phyloP scores from a whole-genome alignment of 2,329 filamentous ascomycete species.

The Stemphylium lycopersici region DNA sequence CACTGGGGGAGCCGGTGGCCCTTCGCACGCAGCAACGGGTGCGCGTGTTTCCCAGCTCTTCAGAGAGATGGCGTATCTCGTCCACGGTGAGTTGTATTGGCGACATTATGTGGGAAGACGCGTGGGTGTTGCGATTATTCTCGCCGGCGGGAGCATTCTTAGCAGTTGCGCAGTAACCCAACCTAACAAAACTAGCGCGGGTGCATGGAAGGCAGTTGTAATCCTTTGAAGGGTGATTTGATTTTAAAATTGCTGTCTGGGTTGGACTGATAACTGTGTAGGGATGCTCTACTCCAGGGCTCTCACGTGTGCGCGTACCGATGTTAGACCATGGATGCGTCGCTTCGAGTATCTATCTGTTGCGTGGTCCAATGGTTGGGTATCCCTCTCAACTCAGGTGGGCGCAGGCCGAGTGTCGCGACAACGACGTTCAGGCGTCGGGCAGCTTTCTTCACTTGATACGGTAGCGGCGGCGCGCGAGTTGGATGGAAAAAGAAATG shows the following conservation, averaged over 20 bases:
- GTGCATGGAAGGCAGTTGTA: slow-evolving; percentile 3
- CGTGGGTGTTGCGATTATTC: neutral
- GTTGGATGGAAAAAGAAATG: slow-evolving; percentile 1
- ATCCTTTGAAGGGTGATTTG: neutral
- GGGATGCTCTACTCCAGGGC: neutral
- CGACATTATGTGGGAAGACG: slow-evolving; percentile 5
- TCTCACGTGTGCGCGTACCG: neutral
- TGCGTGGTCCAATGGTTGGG: slow-evolving; percentile 4
- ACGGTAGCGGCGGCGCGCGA: slow-evolving; percentile 6
- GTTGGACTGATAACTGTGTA: neutral
- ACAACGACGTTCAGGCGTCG: neutral
- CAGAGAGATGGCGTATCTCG: slow-evolving; percentile 14
- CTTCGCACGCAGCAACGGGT: slow-evolving; percentile 24
- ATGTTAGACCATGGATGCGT: neutral
- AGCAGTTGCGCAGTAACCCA: slow-evolving; percentile 5
- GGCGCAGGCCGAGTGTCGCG: neutral
- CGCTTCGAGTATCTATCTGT: neutral
- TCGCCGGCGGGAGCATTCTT: slow-evolving; percentile 11
- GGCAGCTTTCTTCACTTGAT: slow-evolving; percentile 2
- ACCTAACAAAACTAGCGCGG: slow-evolving; percentile 10
- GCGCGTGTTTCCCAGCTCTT: slow-evolving; percentile 6
- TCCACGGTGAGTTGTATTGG: slow-evolving; percentile 9
- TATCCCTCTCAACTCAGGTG: neutral
- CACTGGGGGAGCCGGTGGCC: slow-evolving; percentile 2
- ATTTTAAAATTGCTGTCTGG: neutral